Conservation (phyloP, 345 rosid genomes). For the Gossypium thurberi region DNA sequence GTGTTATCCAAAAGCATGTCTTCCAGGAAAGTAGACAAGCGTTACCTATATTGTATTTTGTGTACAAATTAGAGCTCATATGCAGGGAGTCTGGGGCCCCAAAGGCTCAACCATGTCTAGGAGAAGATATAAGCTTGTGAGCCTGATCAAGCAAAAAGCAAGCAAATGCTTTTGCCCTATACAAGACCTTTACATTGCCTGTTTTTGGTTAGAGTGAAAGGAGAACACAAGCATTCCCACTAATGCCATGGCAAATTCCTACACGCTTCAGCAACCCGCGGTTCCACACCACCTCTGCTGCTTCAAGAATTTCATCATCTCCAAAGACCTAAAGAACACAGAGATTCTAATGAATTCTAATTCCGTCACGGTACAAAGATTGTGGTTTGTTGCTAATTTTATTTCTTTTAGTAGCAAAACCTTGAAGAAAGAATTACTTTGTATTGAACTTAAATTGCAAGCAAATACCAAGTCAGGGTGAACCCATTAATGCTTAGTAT, state of each 20-base stretch:
- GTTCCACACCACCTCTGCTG: slow-evolving; percentile 64
- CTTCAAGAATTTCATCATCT: slow-evolving; percentile 48
- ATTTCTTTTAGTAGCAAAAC: neutral
- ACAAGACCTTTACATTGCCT: slow-evolving; percentile 36
- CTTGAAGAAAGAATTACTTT: neutral
- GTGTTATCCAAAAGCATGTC: neutral
- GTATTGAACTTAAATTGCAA: neutral
- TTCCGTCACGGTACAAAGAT: neutral
- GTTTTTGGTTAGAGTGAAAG: slow-evolving; percentile 49
- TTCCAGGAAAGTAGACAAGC: neutral
- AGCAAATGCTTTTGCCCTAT: slow-evolving; percentile 62
- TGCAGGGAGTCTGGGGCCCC: slow-evolving; percentile 47
- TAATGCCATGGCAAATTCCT: slow-evolving; percentile 71
- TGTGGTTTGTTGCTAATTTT: neutral
- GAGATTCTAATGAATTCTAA: neutral
- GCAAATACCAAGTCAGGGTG: neutral
- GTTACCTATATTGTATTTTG: neutral
- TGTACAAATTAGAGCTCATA: slow-evolving; percentile 36
- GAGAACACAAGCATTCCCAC: slow-evolving; percentile 56
- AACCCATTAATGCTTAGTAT: neutral
- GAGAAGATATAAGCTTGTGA: slow-evolving; percentile 44
- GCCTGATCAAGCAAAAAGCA: slow-evolving; percentile 56
- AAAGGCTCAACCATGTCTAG: slow-evolving; percentile 52
- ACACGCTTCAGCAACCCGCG: slow-evolving; percentile 61
- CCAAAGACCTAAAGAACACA: slow-evolving; percentile 41